phyloP scores from a whole-genome alignment of 495 filamentous ascomycete species.

The Penicillium bialowiezense region DNA sequence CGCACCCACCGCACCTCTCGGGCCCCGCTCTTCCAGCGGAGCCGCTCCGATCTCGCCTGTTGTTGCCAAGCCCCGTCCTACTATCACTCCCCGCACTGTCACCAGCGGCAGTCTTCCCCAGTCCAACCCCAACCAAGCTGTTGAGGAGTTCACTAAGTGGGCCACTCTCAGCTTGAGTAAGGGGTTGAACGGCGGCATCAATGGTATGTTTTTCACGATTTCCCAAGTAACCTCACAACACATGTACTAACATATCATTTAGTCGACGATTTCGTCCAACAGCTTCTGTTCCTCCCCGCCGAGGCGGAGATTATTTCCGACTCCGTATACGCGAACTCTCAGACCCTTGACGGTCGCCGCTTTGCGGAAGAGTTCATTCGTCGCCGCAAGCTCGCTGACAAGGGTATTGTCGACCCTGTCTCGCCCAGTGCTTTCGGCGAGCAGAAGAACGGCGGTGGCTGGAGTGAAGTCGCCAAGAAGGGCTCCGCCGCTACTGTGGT shows the following conservation, averaged over 20 bases:
- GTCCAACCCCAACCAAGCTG: constrained; percentile 54
- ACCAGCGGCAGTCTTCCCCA: constrained; percentile 32
- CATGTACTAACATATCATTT: constrained; percentile 16
- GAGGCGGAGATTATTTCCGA: constrained; percentile 83
- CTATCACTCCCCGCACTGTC: constrained; percentile 30
- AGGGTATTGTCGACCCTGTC: constrained; percentile 68
- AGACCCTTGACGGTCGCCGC: constrained; percentile 83
- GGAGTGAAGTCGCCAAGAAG: constrained; percentile 98
- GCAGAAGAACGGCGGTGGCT: constrained; percentile 62
- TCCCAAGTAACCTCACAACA: background rate
- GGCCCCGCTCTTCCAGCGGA: constrained; percentile 56
- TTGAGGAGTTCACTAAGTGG: constrained; percentile 94
- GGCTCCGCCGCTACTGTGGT: constrained; percentile 37
- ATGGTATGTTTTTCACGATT: constrained; percentile 42
- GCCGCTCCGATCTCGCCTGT: constrained; percentile 41
- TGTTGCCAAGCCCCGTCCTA: constrained; percentile 27
- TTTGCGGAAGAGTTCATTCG: constrained; percentile 94
- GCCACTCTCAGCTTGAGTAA: constrained; percentile 67
- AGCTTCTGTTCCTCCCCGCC: constrained; percentile 68
- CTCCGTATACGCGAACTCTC: constrained; percentile 78
- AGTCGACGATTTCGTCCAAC: constrained; percentile 81
- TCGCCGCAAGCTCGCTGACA: constrained; percentile 87
- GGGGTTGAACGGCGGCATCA: constrained; percentile 58
- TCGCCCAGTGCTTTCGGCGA: constrained; percentile 42
- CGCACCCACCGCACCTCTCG: constrained; percentile 53